Evolutionary conservation across 257 asterid species (phyloP).

Genomic region (Nicotiana paniculata): DNA sequence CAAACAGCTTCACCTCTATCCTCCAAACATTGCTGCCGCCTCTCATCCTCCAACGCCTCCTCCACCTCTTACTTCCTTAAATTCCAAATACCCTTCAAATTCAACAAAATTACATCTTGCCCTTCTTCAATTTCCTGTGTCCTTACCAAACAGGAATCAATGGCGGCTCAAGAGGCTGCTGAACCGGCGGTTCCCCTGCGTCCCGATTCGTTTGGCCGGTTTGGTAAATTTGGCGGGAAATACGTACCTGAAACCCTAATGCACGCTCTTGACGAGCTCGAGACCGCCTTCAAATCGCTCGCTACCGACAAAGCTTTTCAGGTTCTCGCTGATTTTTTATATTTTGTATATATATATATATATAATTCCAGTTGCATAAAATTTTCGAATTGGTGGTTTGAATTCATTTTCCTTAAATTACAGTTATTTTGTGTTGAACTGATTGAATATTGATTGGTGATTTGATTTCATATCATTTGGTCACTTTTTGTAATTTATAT

Average conservation of each 20-base stretch:
- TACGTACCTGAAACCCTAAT: slow-evolving; percentile 90
- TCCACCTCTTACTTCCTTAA: slow-evolving; percentile 8
- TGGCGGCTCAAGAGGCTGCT: slow-evolving; percentile 30
- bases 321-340: slow-evolving; percentile 28
- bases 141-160: slow-evolving; percentile 22
- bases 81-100: slow-evolving; percentile 10
- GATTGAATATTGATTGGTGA: neutral
- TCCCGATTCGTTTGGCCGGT: slow-evolving; percentile 88
- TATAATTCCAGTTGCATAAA: neutral
- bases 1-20: neutral
- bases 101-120: slow-evolving; percentile 12
- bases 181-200: slow-evolving; percentile 34
- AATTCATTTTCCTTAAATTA: neutral
- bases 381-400: neutral
- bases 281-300: slow-evolving; percentile 63
- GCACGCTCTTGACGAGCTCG: slow-evolving; percentile 90
- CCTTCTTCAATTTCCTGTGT: slow-evolving; percentile 21
- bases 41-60: slow-evolving; percentile 23
- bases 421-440: neutral
- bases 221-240: slow-evolving; percentile 84
- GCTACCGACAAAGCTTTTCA: slow-evolving; percentile 64
- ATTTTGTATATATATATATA: neutral
- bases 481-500: neutral
- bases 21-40: slow-evolving; percentile 22
- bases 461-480: neutral